These are phyloP conservation scores for Fusarium hostae DNA, from an alignment of 2,329 filamentous ascomycete species.

Conservation along the genomic window DNA sequence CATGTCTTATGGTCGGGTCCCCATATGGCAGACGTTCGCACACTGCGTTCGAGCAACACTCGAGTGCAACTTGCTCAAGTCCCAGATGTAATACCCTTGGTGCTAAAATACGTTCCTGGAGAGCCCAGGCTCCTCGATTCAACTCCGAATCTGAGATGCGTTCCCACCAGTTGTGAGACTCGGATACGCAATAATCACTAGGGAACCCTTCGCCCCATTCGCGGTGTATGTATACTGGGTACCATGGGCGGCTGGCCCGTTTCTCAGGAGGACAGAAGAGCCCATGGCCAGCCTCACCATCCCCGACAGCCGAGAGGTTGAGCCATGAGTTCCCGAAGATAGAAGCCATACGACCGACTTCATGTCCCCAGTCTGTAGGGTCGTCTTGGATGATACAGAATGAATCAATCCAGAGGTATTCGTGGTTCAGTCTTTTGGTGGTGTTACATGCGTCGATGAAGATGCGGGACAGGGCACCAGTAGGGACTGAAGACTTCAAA, in stretches of 20 bases:
- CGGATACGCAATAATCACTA: not conserved
- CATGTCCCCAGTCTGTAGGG: conserved; percentile 9
- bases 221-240: not conserved
- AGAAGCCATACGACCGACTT: conserved; percentile 1
- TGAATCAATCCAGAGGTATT: conserved; percentile 32
- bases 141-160: not conserved
- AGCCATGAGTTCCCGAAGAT: conserved; percentile 9
- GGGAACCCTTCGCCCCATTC: not conserved
- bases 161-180: conserved; percentile 17
- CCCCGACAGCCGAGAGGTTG: conserved; percentile 5
- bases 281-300: not conserved
- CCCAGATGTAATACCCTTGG: conserved; percentile 19
- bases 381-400: conserved; percentile 36
- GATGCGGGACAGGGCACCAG: not conserved
- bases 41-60: conserved; percentile 7
- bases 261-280: not conserved
- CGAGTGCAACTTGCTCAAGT: conserved; percentile 16
- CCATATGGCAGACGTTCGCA: conserved; percentile 22
- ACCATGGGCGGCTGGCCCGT: not conserved
- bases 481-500: not conserved
- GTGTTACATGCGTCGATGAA: conserved; percentile 6
- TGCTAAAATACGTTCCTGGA: conserved; percentile 18
- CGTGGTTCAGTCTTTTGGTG: not conserved
- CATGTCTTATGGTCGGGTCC: not conserved
- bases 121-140: conserved; percentile 19